phyloP scores from a whole-genome alignment of 73 alveolate species.

The Paramecium octaurelia region DNA sequence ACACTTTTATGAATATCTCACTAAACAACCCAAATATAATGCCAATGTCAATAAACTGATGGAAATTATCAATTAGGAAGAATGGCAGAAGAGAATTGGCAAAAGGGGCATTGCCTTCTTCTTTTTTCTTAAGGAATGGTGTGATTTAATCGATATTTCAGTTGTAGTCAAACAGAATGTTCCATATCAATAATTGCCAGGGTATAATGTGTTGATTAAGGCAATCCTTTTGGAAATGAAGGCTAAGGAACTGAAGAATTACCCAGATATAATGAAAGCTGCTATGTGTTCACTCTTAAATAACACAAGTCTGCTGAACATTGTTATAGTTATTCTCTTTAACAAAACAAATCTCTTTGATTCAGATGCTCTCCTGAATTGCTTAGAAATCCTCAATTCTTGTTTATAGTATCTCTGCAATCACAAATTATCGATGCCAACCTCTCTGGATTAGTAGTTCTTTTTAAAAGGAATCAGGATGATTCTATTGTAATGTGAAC shows the following conservation, averaged over 20 bases:
- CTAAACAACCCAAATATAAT: conserved; percentile 47
- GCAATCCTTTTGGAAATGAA: conserved; percentile 78
- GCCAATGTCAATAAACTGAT: conserved; percentile 54
- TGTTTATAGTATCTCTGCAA: conserved; percentile 64
- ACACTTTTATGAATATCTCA: conserved; percentile 65
- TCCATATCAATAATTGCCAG: conserved; percentile 85
- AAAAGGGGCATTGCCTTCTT: conserved; percentile 90
- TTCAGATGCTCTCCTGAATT: conserved; percentile 56
- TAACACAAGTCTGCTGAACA: conserved; percentile 68
- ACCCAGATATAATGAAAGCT: conserved; percentile 83
- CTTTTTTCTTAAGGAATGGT: conserved; percentile 78
- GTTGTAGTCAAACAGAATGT: conserved; percentile 72
- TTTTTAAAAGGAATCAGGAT: conserved; percentile 69
- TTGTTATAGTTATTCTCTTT: conserved; percentile 72
- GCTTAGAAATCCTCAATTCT: conserved; percentile 69
- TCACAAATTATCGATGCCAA: conserved; percentile 67
- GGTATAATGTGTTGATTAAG: conserved; percentile 74
- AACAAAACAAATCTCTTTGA: conserved; percentile 75
- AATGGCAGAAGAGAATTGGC: conserved; percentile 74
- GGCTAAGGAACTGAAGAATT: conserved; percentile 71
- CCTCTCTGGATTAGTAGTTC: conserved; percentile 70
- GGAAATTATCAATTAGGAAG: conserved; percentile 41
- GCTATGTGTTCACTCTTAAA: conserved; percentile 69
- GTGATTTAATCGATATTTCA: conserved; percentile 64
- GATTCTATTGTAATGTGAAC: conserved; percentile 66